phyloP scores from a whole-genome alignment of 2,329 filamentous ascomycete species.

The Aureobasidium sp. region DNA sequence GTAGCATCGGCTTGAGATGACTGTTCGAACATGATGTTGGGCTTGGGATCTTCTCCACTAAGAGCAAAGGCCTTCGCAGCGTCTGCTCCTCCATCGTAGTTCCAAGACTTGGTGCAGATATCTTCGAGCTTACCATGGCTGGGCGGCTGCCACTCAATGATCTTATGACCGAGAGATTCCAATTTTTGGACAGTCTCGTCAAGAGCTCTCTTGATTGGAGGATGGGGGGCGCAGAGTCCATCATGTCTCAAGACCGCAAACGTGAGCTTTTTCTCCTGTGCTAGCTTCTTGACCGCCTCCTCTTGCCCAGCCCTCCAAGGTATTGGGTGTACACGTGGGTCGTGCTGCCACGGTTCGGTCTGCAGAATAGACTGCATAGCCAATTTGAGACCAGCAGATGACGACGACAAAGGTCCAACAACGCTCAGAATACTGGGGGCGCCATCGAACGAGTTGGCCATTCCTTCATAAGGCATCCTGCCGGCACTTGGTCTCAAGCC shows the following conservation, averaged over 20 bases:
- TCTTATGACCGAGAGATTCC: constrained; percentile 46
- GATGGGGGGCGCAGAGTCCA: constrained; percentile 43
- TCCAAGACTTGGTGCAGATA: constrained; percentile 31
- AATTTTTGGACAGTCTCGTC: constrained; percentile 43
- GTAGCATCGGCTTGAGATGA: constrained; percentile 32
- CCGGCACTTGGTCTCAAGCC: constrained; percentile 48
- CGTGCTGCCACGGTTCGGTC: constrained; percentile 56
- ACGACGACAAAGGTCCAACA: constrained; percentile 54
- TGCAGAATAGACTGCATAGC: constrained; percentile 49
- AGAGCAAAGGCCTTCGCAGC: constrained; percentile 43
- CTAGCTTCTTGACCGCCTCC: constrained; percentile 31
- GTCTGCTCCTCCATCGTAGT: constrained; percentile 45
- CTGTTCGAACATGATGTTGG: constrained; percentile 35
- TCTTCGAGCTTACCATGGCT: constrained; percentile 35
- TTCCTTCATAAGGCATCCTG: constrained; percentile 47
- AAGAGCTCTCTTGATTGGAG: constrained; percentile 50
- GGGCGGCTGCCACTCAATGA: constrained; percentile 50
- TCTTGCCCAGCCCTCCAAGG: constrained; percentile 51
- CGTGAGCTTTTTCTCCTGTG: constrained; percentile 36
- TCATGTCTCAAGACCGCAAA: constrained; percentile 50
- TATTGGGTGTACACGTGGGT: constrained; percentile 57
- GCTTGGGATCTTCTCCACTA: constrained; percentile 47
- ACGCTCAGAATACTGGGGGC: constrained; percentile 56
- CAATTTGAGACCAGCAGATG: constrained; percentile 46
- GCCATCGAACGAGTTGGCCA: constrained; percentile 56